These are phyloP conservation scores for Eucalyptus tenuipes DNA, from an alignment of 345 rosid species.

Conservation along the genomic window DNA sequence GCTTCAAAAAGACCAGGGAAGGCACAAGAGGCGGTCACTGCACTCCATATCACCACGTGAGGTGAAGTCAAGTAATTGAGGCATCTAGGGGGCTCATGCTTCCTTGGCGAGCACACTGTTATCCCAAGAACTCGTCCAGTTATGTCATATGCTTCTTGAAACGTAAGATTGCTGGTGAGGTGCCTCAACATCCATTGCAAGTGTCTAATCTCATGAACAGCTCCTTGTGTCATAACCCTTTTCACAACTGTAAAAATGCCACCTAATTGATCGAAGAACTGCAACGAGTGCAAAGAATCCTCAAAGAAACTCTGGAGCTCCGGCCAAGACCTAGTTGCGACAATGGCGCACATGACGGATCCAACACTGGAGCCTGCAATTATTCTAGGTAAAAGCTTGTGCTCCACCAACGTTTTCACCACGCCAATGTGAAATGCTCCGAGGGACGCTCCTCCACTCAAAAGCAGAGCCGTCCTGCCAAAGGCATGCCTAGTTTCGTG, in stretches of 20 bases:
- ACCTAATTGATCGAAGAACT: conserved; percentile 92
- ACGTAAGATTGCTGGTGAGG: conserved; percentile 90
- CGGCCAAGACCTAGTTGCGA: conserved; percentile 95
- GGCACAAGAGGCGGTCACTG: conserved; percentile 96
- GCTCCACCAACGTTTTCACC: conserved; percentile 81
- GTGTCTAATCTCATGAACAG: conserved; percentile 84
- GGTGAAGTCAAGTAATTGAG: conserved; percentile 96
- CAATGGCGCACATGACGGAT: conserved; percentile 73
- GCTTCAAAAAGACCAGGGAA: conserved; percentile 98
- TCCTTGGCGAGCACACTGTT: conserved; percentile 96
- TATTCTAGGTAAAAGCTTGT: conserved; percentile 83
- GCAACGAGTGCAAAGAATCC: conserved; percentile 65
- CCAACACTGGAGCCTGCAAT: conserved; percentile 99
- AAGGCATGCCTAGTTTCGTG: conserved; percentile 97
- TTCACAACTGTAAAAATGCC: conserved; percentile 74
- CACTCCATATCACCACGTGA: conserved; percentile 99
- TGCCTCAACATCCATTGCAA: conserved; percentile 83
- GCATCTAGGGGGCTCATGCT: conserved; percentile 98
- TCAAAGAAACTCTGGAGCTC: conserved; percentile 91
- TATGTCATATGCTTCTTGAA: conserved; percentile 97
- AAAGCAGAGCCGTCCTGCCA: conserved; percentile 93
- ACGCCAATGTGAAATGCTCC: conserved; percentile 94
- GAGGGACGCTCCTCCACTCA: conserved; percentile 99
- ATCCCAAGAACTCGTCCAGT: conserved; percentile 92
- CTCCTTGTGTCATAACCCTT: conserved; percentile 84